These are phyloP conservation scores for Globisporangium uncinulatum DNA, from an alignment of 352 stramenopile species.

Conservation along the genomic window DNA sequence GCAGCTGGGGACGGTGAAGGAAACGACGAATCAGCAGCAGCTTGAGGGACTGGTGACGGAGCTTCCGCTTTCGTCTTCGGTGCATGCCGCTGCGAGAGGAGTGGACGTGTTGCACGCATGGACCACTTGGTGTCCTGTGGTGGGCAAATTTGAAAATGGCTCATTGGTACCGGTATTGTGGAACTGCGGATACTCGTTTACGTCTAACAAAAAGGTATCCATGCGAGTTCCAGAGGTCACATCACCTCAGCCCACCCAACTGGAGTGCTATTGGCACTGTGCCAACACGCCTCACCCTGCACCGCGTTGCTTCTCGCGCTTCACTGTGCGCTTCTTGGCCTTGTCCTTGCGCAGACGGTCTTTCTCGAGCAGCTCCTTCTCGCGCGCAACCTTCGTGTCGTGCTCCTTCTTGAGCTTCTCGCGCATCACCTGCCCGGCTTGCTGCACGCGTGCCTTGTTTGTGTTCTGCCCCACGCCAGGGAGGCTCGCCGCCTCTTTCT, in stretches of 20 bases:
- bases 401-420: conserved; percentile 57
- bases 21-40: not conserved
- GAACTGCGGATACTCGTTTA: too few species aligned
- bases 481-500: conserved; percentile 28
- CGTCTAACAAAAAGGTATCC: too few species aligned
- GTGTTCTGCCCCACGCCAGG: conserved; percentile 30
- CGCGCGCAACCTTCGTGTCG: conserved; percentile 43
- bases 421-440: conserved; percentile 28
- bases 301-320: conserved; percentile 55
- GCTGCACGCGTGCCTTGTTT: conserved; percentile 37
- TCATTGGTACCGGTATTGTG: too few species aligned
- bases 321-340: conserved; percentile 48
- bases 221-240: too few species aligned
- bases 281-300: conserved; percentile 16
- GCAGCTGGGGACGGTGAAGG: not conserved
- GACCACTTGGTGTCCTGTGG: too few species aligned
- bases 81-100: too few species aligned
- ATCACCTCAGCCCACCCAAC: too few species aligned
- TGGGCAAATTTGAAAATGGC: too few species aligned
- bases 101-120: too few species aligned
- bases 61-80: too few species aligned
- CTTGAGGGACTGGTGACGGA: too few species aligned
- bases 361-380: conserved; percentile 48
- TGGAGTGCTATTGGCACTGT: too few species aligned
- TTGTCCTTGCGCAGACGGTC: conserved; percentile 50